A percentile compares a stretch with the other conserved stretches of the same genome.
Evolutionary conservation across 2,329 filamentous ascomycete genomes (phyloP).

Genomic region (Paecilomyces dactylethromorphus): DNA sequence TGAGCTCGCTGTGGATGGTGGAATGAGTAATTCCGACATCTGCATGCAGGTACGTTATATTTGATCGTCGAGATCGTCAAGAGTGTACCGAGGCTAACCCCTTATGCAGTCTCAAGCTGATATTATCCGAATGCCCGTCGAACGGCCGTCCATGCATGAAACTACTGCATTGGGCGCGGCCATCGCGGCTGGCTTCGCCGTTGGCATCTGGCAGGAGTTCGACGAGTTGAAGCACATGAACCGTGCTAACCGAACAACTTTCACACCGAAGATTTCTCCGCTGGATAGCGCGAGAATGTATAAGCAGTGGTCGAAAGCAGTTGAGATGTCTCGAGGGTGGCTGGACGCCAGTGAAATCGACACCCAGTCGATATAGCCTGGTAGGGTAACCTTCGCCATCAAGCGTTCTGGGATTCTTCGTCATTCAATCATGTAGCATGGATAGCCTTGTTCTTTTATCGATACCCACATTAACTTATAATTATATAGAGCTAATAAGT

Average conservation of each 20-base stretch:
- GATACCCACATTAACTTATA: not conserved
- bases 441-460: not conserved
- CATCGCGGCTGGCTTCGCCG: constrained; percentile 80
- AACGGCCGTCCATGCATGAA: constrained; percentile 82
- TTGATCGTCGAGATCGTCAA: not conserved
- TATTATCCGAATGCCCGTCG: constrained; percentile 74
- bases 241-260: constrained; percentile 60
- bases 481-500: not conserved
- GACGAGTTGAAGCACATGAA: constrained; percentile 69
- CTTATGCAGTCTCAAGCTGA: constrained; percentile 66
- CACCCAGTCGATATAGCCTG: constrained; percentile 8
- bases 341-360: constrained; percentile 21
- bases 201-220: constrained; percentile 70
- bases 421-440: not conserved
- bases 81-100: not conserved
- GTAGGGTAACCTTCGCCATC: not conserved
- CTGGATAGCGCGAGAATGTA: constrained; percentile 59
- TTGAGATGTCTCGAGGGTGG: constrained; percentile 75
- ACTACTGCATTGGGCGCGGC: constrained; percentile 84
- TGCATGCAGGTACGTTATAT: constrained; percentile 65
- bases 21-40: constrained; percentile 80
- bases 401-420: not conserved
- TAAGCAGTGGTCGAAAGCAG: constrained; percentile 66
- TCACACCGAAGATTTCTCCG: constrained; percentile 58
- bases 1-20: constrained; percentile 76